A percentile compares a stretch with the other conserved stretches of the same genome.
phyloP scores from a whole-genome alignment of 371 early-diverging fungal genomes.

The Circinella minor region DNA sequence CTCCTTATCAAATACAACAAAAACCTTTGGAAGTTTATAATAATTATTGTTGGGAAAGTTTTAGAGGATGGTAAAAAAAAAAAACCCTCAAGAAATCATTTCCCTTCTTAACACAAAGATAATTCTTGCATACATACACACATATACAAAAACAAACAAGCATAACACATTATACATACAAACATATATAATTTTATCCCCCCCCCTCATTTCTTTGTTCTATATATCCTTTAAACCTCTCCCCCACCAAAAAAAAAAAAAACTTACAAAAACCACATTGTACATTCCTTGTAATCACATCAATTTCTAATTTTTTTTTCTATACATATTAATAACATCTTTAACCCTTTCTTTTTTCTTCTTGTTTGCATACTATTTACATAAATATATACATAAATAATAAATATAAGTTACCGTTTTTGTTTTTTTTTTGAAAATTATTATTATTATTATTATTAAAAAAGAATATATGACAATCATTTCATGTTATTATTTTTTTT shows the following conservation, averaged over 20 bases:
- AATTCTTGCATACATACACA: no score
- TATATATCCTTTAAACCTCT: not conserved
- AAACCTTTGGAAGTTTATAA: not conserved
- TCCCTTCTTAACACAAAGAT: not conserved
- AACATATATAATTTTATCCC: slow-evolving; percentile 4
- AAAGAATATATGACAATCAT: not conserved
- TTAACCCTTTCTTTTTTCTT: no score
- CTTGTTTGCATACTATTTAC: not conserved
- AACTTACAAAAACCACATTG: not conserved
- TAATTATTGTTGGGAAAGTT: slow-evolving; percentile 16
- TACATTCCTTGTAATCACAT: not conserved
- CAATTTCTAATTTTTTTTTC: not conserved
- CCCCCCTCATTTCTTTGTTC: not conserved
- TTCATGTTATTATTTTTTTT: not conserved
- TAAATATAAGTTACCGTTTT: no score
- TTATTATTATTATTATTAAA: not conserved
- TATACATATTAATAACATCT: not conserved
- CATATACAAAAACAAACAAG: no score
- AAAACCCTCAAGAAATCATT: not conserved
- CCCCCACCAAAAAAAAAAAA: no score
- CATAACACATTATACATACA: no score
- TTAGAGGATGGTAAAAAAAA: slow-evolving; percentile 12
- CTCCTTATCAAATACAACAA: not conserved
- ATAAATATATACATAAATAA: not conserved
- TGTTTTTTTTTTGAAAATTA: no score